Base-by-base conservation (phyloP, 2,329 filamentous ascomycete genomes). In the Periglandula ipomoeae region DNA sequence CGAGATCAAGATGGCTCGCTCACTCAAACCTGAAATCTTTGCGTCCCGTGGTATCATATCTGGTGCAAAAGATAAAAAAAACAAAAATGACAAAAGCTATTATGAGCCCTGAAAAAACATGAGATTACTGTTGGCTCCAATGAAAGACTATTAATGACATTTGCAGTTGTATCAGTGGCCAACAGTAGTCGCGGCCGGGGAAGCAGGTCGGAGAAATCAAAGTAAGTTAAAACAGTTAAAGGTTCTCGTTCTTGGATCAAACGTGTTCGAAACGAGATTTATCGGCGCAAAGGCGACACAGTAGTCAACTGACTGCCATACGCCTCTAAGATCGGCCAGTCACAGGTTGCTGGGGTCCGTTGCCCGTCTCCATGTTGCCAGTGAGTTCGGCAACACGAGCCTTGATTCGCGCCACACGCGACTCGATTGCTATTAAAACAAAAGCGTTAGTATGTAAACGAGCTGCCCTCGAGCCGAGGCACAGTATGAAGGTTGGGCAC, bases 401-500 rank as follows among this genome's bases (percentile, higher is more conserved):
- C 71, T 96, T 97, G 77, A 98, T 98, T 54, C 93, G 87, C 44
- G 93, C 93, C 51, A 97, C 93, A 56, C 93, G 87, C 44, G 89
- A 90, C 68, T 98, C 93, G 60, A 97, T 97, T 32, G 90, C 89
- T 94, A 57, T n/a, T 47, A 11, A 38, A 39, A 46, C 1, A 54
- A 13, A 38, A 39, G 44, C 2, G 52, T 67, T 41, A 66, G 63
- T 26, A 44, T 32, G 4, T 15, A 32, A 26, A 22, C 6, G n/a
- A n/a, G n/a, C n/a, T n/a, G n/a, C n/a, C n/a, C n/a, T n/a, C n/a
- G n/a, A n/a, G n/a, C n/a, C n/a, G n/a, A 5, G 15, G 6, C 19
- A 37, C 5, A 5, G 5, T n/a, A 8, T 35, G n/a, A 3, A 46
- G 3, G 19, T 27, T 37, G 5, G n/a, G 3, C 17, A 83, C 87